phyloP scores from a whole-genome alignment of 2,329 filamentous ascomycete genomes.

The Calcarisporium arbuscula region DNA sequence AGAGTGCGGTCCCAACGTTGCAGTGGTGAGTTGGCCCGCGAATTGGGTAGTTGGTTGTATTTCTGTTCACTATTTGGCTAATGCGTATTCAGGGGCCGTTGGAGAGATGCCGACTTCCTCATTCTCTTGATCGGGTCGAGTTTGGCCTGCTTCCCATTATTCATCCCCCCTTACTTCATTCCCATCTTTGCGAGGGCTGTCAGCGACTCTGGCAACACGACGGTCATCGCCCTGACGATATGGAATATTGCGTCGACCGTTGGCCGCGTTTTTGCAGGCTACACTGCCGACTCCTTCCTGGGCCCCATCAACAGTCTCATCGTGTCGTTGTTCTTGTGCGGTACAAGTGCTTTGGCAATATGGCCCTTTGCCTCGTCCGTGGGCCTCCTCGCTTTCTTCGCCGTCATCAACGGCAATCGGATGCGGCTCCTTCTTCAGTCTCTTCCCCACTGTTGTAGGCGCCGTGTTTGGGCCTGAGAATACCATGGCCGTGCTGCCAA shows the following conservation, averaged over 20 bases:
- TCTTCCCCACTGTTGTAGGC: conserved; percentile 17
- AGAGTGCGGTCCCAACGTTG: conserved; percentile 10
- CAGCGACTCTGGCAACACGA: conserved; percentile 13
- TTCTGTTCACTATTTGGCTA: too few species aligned
- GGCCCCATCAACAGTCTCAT: conserved; percentile 20
- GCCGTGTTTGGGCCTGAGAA: conserved; percentile 17
- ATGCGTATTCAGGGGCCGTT: conserved; percentile 15
- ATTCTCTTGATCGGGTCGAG: conserved; percentile 16
- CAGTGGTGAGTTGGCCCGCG: conserved; percentile 15
- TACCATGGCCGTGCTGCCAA: conserved; percentile 18
- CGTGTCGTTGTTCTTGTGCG: conserved; percentile 17
- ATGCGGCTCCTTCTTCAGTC: conserved; percentile 22
- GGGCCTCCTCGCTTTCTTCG: conserved; percentile 15
- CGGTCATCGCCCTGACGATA: conserved; percentile 15
- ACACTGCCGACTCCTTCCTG: conserved; percentile 17
- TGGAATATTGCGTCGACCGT: conserved; percentile 22
- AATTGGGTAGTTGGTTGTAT: too few species aligned
- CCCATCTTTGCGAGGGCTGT: conserved; percentile 19
- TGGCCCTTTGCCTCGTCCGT: conserved; percentile 20
- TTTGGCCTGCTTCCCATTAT: conserved; percentile 19
- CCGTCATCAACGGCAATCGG: conserved; percentile 20
- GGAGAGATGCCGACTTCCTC: conserved; percentile 16
- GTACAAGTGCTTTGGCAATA: conserved; percentile 16
- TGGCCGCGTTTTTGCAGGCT: conserved; percentile 18
- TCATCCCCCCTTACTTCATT: conserved; percentile 22